Percentiles rank a stretch among this genome's conserved stretches.
phyloP scores from a whole-genome alignment of 495 filamentous ascomycete species.

The Aspergillus ostianus region DNA sequence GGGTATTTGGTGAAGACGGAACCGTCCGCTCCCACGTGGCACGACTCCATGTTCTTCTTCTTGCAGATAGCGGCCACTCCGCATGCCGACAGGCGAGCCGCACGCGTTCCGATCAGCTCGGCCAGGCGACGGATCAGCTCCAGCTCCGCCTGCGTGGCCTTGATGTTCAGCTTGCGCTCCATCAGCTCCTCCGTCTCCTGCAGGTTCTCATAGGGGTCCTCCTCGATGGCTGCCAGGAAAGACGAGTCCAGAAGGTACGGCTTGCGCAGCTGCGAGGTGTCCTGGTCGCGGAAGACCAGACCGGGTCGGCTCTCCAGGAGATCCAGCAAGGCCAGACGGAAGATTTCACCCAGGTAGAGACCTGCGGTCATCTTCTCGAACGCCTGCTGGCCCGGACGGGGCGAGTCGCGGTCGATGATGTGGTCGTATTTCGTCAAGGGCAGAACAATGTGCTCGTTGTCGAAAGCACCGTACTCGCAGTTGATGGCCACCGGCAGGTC shows the following conservation, averaged over 20 bases:
- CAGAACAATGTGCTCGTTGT: constrained; percentile 92
- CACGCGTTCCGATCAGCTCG: constrained; percentile 91
- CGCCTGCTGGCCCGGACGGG: constrained; percentile 89
- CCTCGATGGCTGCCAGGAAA: constrained; percentile 93
- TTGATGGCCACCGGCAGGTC: constrained; percentile 95
- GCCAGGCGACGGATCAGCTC: constrained; percentile 84
- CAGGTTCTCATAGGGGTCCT: constrained; percentile 93
- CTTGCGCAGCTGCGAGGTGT: constrained; percentile 73
- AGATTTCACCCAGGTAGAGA: constrained; percentile 92
- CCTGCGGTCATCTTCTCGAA: constrained; percentile 99
- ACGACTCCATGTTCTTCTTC: constrained; percentile 84
- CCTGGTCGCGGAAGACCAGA: constrained; percentile 79
- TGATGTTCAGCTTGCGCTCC: constrained; percentile 66
- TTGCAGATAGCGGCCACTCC: constrained; percentile 93
- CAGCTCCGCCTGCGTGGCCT: constrained; percentile 67
- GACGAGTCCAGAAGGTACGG: constrained; percentile 87
- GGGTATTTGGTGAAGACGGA: constrained; percentile 99
- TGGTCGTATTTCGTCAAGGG: constrained; percentile 82
- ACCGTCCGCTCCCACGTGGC: constrained; percentile 93
- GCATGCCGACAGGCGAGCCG: constrained; percentile 87
- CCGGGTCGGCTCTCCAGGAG: constrained; percentile 73
- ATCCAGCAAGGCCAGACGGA: constrained; percentile 85
- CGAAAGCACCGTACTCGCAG: constrained; percentile 98
- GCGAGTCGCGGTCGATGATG: constrained; percentile 87
- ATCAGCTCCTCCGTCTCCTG: constrained; percentile 81